A percentile compares a stretch with the other conserved stretches of the same genome.
phyloP scores from a whole-genome alignment of 345 rosid genomes.

The Ricinus communis region DNA sequence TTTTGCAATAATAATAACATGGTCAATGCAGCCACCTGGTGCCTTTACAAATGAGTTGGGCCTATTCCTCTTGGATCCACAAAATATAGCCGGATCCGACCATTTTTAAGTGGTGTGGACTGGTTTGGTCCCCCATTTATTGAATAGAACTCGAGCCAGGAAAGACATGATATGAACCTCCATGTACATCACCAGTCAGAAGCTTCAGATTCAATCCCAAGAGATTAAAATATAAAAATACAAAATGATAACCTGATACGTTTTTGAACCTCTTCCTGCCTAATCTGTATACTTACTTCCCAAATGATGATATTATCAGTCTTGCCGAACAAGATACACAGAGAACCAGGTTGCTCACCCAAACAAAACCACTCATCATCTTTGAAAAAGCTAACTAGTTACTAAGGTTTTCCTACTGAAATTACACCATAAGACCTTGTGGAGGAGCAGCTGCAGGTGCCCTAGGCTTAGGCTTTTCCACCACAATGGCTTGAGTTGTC shows the following conservation, averaged over 20 bases:
- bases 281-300: background rate
- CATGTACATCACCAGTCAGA: too few species aligned
- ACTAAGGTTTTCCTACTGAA: background rate
- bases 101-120: too few species aligned
- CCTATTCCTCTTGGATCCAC: too few species aligned
- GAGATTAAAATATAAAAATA: background rate
- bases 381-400: conserved; percentile 14
- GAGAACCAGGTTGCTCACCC: background rate
- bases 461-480: conserved; percentile 75
- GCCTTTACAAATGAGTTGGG: too few species aligned
- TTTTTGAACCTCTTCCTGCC: background rate
- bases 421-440: conserved; percentile 59
- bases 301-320: background rate
- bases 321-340: background rate
- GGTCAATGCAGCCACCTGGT: too few species aligned
- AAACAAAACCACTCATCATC: conserved; percentile 6
- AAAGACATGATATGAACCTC: too few species aligned
- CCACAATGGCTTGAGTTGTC: conserved; percentile 97
- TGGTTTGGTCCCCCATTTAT: too few species aligned
- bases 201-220: too few species aligned
- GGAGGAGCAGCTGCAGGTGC: conserved; percentile 53
- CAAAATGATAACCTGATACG: background rate
- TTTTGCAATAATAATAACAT: too few species aligned
- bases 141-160: too few species aligned
- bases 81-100: too few species aligned